Evolutionary conservation across 495 filamentous ascomycete genomes (phyloP).

Genomic region (Lentithecium fluviatile): DNA sequence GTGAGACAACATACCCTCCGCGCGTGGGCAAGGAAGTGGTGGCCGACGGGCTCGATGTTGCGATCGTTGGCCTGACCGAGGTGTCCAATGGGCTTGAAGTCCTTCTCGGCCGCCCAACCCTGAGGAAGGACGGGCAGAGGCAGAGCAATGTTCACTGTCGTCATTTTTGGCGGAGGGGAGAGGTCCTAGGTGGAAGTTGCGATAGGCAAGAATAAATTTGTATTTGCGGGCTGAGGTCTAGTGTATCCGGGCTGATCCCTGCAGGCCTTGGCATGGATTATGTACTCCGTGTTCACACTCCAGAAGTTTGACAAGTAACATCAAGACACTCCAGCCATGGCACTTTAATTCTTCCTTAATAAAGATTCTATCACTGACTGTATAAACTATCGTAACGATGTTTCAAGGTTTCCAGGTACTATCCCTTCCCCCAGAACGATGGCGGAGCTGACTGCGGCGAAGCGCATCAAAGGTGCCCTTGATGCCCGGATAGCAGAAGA

Average conservation of each 20-base stretch:
- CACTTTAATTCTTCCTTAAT: neutral
- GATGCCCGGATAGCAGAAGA: constrained; percentile 86
- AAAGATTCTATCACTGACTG: neutral
- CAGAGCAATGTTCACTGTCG: constrained; percentile 81
- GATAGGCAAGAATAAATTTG: constrained; percentile 6
- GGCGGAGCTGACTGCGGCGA: constrained; percentile 15
- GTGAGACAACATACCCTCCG: constrained; percentile 63
- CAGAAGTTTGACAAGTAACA: neutral
- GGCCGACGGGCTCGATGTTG: constrained; percentile 90
- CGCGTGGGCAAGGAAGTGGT: constrained; percentile 96
- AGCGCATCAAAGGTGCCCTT: constrained; percentile 85
- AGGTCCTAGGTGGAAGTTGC: neutral
- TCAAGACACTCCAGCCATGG: constrained; percentile 2
- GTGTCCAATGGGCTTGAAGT: constrained; percentile 77
- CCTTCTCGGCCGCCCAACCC: constrained; percentile 84
- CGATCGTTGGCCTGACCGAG: constrained; percentile 71
- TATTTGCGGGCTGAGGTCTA: neutral
- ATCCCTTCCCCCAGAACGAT: neutral
- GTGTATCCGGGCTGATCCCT: neutral
- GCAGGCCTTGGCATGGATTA: neutral
- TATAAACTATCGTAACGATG: constrained; percentile 22
- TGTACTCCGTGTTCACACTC: neutral
- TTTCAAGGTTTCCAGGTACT: constrained; percentile 35
- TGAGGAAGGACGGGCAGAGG: constrained; percentile 74
- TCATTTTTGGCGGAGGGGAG: constrained; percentile 59